phyloP scores from a whole-genome alignment of 345 rosid genomes.

The Odontarrhena argentea region DNA sequence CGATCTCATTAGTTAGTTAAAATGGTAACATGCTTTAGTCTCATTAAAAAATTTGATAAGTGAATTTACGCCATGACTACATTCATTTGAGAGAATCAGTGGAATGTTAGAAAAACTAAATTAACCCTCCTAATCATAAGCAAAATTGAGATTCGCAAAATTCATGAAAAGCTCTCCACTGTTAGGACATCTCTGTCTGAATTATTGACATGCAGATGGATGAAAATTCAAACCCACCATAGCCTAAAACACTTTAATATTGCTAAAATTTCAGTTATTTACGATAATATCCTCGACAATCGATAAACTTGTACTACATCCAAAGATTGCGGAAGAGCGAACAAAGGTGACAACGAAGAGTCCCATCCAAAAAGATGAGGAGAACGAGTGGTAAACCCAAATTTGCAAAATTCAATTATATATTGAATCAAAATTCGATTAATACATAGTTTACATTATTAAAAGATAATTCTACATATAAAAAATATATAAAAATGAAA shows the following conservation, averaged over 20 bases:
- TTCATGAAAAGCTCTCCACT: background rate
- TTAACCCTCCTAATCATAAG: no score
- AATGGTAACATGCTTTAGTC: no score
- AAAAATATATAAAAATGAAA: slow-evolving; percentile 21
- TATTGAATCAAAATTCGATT: slow-evolving; percentile 1
- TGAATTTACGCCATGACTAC: no score
- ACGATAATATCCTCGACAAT: background rate
- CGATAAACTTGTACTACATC: slow-evolving; percentile 26
- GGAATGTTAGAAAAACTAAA: no score
- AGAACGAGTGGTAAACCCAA: slow-evolving; percentile 36
- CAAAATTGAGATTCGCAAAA: no score
- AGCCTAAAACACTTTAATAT: background rate
- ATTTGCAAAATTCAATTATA: slow-evolving; percentile 8
- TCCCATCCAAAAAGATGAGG: slow-evolving; percentile 30
- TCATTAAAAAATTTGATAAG: no score
- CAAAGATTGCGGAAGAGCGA: slow-evolving; percentile 34
- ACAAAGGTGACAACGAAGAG: slow-evolving; percentile 25
- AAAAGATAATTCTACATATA: slow-evolving; percentile 6
- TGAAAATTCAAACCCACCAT: slow-evolving; percentile 21
- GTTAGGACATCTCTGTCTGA: slow-evolving; percentile 3
- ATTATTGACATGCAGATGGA: slow-evolving; percentile 14
- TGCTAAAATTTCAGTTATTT: background rate
- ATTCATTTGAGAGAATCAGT: no score
- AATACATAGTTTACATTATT: background rate
- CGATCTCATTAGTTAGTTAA: no score